Percentiles rank a stretch among this genome's conserved stretches.
These are phyloP conservation scores for Lathyrus sativus DNA, from an alignment of 306 rosid species.

Conservation along the genomic window DNA sequence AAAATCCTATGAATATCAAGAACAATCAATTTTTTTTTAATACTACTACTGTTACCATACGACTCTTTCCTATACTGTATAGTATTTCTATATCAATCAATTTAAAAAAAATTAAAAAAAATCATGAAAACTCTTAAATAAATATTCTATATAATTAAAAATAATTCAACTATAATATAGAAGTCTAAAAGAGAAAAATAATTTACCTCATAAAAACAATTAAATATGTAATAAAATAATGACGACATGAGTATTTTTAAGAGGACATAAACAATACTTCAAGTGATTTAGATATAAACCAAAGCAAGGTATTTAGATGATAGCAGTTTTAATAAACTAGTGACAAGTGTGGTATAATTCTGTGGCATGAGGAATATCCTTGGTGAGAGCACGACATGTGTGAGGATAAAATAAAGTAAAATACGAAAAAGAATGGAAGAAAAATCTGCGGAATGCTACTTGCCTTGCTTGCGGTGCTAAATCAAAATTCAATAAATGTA, in stretches of 20 bases:
- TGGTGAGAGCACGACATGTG: not conserved
- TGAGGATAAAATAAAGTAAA: not conserved
- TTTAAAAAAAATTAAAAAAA: too few relatives aligned
- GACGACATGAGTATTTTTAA: too few relatives aligned
- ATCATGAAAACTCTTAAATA: not conserved
- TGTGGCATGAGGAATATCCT: slow-evolving; percentile 57
- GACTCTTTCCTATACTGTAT: too few relatives aligned
- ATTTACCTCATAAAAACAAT: not conserved
- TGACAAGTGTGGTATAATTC: slow-evolving; percentile 52
- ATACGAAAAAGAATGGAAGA: not conserved
- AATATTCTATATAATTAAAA: not conserved
- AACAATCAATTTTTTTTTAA: too few relatives aligned
- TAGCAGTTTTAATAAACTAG: not conserved
- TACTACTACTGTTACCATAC: too few relatives aligned
- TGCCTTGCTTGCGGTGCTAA: not conserved
- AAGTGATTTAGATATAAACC: too few relatives aligned
- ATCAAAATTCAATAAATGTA: not conserved
- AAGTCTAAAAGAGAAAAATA: not conserved
- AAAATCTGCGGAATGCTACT: not conserved
- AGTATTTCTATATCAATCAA: too few relatives aligned
- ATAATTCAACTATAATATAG: too few relatives aligned
- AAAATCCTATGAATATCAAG: not conserved
- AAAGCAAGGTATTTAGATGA: too few relatives aligned
- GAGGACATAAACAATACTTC: not conserved
- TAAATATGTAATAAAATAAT: not conserved